Evolutionary conservation across 2,329 filamentous ascomycete species (phyloP), one percentile per base, ranked within the genome.

Genomic region (Trichoderma aggressivum): DNA sequence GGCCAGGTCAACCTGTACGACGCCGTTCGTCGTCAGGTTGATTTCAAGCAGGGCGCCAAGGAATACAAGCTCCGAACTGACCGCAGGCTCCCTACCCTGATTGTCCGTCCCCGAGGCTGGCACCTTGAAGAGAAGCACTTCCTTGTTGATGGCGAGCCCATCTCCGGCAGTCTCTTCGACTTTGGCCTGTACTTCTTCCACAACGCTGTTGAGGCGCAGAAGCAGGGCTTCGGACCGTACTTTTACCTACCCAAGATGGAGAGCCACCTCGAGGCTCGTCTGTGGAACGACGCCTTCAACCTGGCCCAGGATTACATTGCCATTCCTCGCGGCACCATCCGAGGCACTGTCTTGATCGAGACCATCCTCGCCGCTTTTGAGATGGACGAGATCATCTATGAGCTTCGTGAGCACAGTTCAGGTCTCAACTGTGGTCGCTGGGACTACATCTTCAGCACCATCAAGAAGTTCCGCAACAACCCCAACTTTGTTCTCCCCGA

Each of bases 371-470:
- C 96, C 55, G 96, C 95, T 18, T 99, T 99, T 79, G 96, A 99
- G 87, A 99, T 99, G 96, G 96, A 99, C 78, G 96, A 99, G 90
- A 98, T 99, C 84, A 98, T 99, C 84, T 99, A 98, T 83, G 96
- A 98, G 86, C 91, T 99, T 76, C 92, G 96, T 73, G 95, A 98
- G 80, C 96, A 99, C 87, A 95, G 91, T 81, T 92, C 95, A 7
- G 96, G 96, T 61, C 89, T 99, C 79, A 99, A 99, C 90, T 98
- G 96, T 83, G 96, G 96, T 75, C 92, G 96, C 76, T 99, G 96
- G 96, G 96, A 99, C 81, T 99, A 99, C 87, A 98, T 99, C 85
- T 99, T 99, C 88, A 96, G 92, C 82, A 94, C 95, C 80, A 98
- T 99, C 87, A 99, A 99, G 89, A 97, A 97, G 84, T 97, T 98